These are phyloP conservation scores for Flaveria ramosissima DNA, from an alignment of 129 eudicot genomes.

Conservation along the genomic window DNA sequence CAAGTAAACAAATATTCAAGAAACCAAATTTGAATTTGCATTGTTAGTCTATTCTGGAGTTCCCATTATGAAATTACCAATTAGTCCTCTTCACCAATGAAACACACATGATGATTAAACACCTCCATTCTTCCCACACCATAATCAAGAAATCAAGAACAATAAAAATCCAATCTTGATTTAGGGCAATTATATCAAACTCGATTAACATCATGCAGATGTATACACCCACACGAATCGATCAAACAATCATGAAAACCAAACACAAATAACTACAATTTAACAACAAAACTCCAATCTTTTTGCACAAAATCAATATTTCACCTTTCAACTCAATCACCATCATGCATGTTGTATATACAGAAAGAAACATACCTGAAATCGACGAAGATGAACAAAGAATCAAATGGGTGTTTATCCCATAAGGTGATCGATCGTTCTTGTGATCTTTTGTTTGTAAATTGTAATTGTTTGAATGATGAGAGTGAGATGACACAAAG, in stretches of 20 bases:
- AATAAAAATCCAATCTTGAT: conserved; percentile 7
- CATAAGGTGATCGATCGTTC: conserved; percentile 19
- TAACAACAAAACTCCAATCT: too few relatives aligned
- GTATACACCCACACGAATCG: conserved; percentile 11
- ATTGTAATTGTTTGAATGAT: conserved; percentile 5
- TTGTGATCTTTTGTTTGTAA: neutral
- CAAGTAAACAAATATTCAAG: neutral
- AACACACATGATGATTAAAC: neutral
- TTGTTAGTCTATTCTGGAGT: conserved; percentile 6
- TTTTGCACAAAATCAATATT: too few relatives aligned
- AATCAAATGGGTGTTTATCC: conserved; percentile 15
- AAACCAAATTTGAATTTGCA: conserved; percentile 29
- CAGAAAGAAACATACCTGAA: conserved; percentile 19
- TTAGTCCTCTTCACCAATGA: conserved; percentile 2
- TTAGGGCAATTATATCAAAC: neutral
- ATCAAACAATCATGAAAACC: conserved; percentile 7
- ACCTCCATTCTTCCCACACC: neutral
- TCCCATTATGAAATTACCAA: conserved; percentile 26
- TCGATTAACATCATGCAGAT: neutral
- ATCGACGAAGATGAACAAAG: conserved; percentile 16
- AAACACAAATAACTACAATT: neutral
- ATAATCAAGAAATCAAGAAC: conserved; percentile 2
- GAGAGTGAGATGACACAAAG: conserved; percentile 31
- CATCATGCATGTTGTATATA: too few relatives aligned
- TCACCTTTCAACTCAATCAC: too few relatives aligned